phyloP scores from a whole-genome alignment of 805 yeast genomes.

The Debaryomyces hansenii region DNA sequence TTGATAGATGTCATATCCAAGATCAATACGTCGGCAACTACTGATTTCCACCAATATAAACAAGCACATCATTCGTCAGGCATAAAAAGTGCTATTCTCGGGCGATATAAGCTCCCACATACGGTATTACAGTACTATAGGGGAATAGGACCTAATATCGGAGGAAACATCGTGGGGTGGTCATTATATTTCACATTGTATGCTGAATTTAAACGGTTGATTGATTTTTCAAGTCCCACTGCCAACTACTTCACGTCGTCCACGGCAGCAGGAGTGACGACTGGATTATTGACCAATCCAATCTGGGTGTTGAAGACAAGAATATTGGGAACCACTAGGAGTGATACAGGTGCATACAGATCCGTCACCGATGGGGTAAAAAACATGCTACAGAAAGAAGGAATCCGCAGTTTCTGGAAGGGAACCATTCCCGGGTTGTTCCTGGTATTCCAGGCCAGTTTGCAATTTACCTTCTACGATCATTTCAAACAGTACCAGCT shows the following conservation, averaged over 20 bases:
- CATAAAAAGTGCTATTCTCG: not conserved
- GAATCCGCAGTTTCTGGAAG: constrained; percentile 62
- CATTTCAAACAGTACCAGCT: constrained; percentile 51
- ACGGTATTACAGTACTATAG: constrained; percentile 52
- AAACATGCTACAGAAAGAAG: constrained; percentile 53
- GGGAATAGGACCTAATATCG: constrained; percentile 75
- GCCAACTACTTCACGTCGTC: constrained; percentile 36
- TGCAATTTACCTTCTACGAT: constrained; percentile 87
- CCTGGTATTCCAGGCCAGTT: constrained; percentile 85
- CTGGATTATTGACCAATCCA: constrained; percentile 83
- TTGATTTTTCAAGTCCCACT: constrained; percentile 15
- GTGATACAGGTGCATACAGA: constrained; percentile 51
- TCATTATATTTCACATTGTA: constrained; percentile 81
- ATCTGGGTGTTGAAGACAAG: constrained; percentile 95
- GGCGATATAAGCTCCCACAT: constrained; percentile 2
- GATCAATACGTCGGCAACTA: constrained; percentile 19
- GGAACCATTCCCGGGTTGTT: constrained; percentile 75
- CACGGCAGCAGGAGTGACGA: constrained; percentile 65
- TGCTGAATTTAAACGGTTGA: constrained; percentile 49
- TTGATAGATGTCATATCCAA: constrained; percentile 17
- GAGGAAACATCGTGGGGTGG: constrained; percentile 91
- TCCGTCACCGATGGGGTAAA: constrained; percentile 57
- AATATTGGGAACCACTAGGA: constrained; percentile 59
- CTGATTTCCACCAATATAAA: constrained; percentile 5
- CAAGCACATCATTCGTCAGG: not conserved